Base-by-base conservation (phyloP, 2,329 filamentous ascomycete genomes). In the Daldinia eschscholtzii region DNA sequence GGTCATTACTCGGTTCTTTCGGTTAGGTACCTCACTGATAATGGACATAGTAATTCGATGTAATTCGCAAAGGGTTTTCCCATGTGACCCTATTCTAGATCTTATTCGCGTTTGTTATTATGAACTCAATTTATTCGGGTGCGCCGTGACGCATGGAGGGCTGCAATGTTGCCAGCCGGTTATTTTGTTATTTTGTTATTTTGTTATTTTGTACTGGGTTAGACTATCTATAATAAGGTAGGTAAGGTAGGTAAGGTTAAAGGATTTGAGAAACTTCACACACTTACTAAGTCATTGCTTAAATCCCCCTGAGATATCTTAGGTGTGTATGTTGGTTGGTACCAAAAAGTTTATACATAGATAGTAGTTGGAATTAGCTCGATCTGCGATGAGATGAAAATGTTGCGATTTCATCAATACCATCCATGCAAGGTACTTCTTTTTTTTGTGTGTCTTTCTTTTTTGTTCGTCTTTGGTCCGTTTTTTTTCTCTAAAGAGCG, bases 41-140 rank as follows among this genome's bases (percentile, higher is more conserved):
- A 9, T n/a, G n/a, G n/a, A n/a, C n/a, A n/a, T n/a, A 2, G 33
- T 35, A 35, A 7, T 35, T 23, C 20, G 20, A 52, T 61, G 37
- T 57, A 50, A 67, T 68, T 65, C 58, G 55, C 42, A 55, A 41
- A 57, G 9, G 9, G 26, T 1, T 28, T 28, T 52, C 42, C 46
- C n/a, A 57, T 65, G 65, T 26, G 44, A 68, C 65, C 68, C 56
- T 65, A 61, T 61, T 59, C 61, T 30, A 58, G 46, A 42, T 53
- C 30, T 60, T 30, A 65, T 65, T 65, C 50, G 61, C 52, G 20
- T 61, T 50, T 23, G 62, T 66, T 68, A 62, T 57, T 64, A 61
- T 65, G 20, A 50, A 18, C 23, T 63, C 58, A 68, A 70, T 68
- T 53, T 65, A 65, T 57, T 65, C 58, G 65, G 61, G 48, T 68